phyloP scores from a whole-genome alignment of 148 eudicot genomes.

The Camellia japonica region DNA sequence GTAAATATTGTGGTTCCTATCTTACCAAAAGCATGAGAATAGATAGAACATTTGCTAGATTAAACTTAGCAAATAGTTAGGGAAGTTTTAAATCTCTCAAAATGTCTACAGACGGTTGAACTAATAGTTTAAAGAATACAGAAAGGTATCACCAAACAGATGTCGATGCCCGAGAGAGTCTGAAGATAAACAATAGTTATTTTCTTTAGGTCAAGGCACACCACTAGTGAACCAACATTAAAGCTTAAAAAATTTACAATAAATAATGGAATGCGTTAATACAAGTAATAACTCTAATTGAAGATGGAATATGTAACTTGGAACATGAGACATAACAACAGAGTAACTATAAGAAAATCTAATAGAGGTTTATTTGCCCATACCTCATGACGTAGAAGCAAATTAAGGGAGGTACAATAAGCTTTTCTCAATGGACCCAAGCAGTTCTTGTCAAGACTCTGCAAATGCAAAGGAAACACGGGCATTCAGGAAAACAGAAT shows the following conservation, averaged over 20 bases:
- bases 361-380: slow-evolving; percentile 19
- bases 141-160: no score
- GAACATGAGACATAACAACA: background rate
- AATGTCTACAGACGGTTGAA: no score
- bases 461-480: slow-evolving; percentile 26
- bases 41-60: no score
- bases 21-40: no score
- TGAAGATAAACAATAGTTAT: no score
- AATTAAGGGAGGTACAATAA: slow-evolving; percentile 83
- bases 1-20: no score
- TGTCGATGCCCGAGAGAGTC: no score
- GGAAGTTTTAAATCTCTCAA: no score
- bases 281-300: background rate
- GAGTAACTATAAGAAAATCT: background rate
- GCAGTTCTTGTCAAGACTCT: slow-evolving; percentile 84
- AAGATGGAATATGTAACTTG: background rate
- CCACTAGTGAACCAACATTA: background rate
- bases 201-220: no score
- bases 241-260: background rate
- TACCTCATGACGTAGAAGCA: slow-evolving; percentile 93
- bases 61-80: no score
- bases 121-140: no score
- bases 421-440: slow-evolving; percentile 87
- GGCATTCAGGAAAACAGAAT: slow-evolving; percentile 9
- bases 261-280: background rate